A percentile compares a stretch with the other conserved stretches of the same genome.
Conservation (phyloP, 371 early-diverging fungal species). For the Enteropsectra breve region DNA sequence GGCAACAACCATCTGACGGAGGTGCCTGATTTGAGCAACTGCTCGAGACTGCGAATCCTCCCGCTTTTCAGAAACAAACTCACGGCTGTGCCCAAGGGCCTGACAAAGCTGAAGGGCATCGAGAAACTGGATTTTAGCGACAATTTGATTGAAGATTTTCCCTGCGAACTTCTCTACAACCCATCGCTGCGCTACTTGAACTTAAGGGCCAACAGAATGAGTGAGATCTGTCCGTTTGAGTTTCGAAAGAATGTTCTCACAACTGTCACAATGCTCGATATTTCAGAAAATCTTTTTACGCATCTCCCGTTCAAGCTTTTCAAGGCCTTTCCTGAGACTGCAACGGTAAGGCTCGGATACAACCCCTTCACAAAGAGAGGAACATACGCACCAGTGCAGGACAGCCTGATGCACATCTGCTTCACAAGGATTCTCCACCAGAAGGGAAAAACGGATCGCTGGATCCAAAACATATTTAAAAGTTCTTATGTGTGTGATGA, state of each 20-base stretch:
- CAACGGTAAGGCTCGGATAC: constrained; percentile 46
- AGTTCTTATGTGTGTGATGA: constrained; percentile 49
- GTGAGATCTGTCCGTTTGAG: constrained; percentile 36
- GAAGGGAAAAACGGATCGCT: constrained; percentile 34
- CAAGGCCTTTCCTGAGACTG: constrained; percentile 44
- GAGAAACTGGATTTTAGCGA: constrained; percentile 61
- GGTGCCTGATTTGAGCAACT: constrained; percentile 61
- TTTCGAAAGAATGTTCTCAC: constrained; percentile 7
- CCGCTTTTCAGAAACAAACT: constrained; percentile 59
- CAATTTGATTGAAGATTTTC: constrained; percentile 52
- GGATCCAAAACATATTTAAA: constrained; percentile 31
- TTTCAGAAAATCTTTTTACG: constrained; percentile 42
- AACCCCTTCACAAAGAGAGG: constrained; percentile 49
- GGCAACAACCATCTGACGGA: constrained; percentile 64
- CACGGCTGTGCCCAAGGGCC: constrained; percentile 34
- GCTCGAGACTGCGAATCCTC: constrained; percentile 56
- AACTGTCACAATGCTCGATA: constrained; percentile 51
- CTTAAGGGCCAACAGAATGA: constrained; percentile 52
- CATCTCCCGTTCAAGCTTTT: constrained; percentile 56
- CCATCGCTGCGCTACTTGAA: constrained; percentile 54
- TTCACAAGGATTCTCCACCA: constrained; percentile 35
- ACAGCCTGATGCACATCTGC: constrained; percentile 47
- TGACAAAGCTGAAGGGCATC: constrained; percentile 41
- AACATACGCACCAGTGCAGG: constrained; percentile 20
- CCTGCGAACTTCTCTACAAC: constrained; percentile 38